Evolutionary conservation across 2,329 filamentous ascomycete species (phyloP).

Genomic region (Monilinia laxa): DNA sequence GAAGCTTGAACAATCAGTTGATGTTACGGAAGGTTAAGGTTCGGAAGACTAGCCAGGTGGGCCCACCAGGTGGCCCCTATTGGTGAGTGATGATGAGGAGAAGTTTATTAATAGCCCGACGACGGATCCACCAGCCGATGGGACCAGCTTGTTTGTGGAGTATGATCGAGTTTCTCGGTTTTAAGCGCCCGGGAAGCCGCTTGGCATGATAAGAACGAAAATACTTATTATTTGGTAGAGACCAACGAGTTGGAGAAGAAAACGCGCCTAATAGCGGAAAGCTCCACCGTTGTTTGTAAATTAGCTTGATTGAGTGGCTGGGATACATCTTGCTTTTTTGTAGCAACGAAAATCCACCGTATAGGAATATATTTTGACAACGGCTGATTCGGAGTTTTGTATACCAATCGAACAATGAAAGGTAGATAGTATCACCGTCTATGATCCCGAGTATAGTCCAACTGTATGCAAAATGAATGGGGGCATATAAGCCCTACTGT

Average conservation of each 20-base stretch:
- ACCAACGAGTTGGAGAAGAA: background rate
- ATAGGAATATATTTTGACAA: background rate
- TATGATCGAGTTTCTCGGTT: background rate
- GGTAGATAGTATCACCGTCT: background rate
- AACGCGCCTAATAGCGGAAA: background rate
- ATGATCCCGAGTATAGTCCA: background rate
- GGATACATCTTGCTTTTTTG: background rate
- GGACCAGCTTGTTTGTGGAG: background rate
- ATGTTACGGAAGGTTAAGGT: background rate
- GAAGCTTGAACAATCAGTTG: background rate
- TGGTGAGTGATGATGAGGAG: background rate
- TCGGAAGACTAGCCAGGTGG: background rate
- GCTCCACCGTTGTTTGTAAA: background rate
- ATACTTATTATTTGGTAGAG: background rate
- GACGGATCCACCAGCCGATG: background rate
- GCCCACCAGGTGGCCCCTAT: too few species aligned
- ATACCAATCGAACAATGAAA: background rate
- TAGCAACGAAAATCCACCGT: too few species aligned
- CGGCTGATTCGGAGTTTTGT: background rate
- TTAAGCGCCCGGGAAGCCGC: slow-evolving; percentile 10
- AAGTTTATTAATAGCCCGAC: slow-evolving; percentile 9
- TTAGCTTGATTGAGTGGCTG: background rate
- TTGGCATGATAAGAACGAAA: background rate
- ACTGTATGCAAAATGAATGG: background rate
- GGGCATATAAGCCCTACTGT: too few species aligned